phyloP scores from a whole-genome alignment of 192 early-diverging fungal genomes.

The Coemansia sp. region DNA sequence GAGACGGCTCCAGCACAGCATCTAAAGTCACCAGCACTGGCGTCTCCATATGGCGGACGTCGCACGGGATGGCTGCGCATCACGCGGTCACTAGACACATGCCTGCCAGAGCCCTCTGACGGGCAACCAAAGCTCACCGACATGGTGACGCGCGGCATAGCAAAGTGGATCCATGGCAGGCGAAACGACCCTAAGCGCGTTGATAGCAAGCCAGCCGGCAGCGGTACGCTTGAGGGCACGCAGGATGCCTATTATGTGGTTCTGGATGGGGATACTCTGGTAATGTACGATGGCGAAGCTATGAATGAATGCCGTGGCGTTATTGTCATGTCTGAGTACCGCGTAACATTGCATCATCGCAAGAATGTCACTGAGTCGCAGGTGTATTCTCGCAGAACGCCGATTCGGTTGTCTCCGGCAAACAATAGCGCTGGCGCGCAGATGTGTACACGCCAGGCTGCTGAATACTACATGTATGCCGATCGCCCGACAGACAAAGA shows the following conservation, averaged over 20 bases:
- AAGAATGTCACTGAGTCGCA: constrained; percentile 59
- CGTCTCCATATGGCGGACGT: constrained; percentile 38
- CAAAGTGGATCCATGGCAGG: constrained; percentile 41
- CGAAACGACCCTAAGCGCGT: constrained; percentile 29
- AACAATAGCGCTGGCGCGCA: constrained; percentile 15
- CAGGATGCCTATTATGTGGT: constrained; percentile 68
- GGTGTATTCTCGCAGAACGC: constrained; percentile 59
- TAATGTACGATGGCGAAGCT: constrained; percentile 77
- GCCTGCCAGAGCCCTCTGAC: constrained; percentile 19
- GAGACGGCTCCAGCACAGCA: too few species aligned
- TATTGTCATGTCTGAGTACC: constrained; percentile 66
- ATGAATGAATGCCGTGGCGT: constrained; percentile 76
- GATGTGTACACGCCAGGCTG: constrained; percentile 29
- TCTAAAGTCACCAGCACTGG: not conserved
- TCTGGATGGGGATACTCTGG: constrained; percentile 74
- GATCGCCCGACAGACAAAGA: constrained; percentile 75
- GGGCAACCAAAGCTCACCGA: constrained; percentile 28
- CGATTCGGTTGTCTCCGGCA: constrained; percentile 49
- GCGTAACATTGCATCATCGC: constrained; percentile 57
- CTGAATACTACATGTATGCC: constrained; percentile 59
- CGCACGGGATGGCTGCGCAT: constrained; percentile 52
- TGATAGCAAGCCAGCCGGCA: constrained; percentile 16
- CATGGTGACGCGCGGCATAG: constrained; percentile 41
- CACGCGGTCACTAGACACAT: constrained; percentile 29
- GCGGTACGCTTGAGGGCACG: constrained; percentile 11